These are phyloP conservation scores for Trichophyton schoenleinii DNA, from an alignment of 2,329 filamentous ascomycete genomes.

Conservation along the genomic window DNA sequence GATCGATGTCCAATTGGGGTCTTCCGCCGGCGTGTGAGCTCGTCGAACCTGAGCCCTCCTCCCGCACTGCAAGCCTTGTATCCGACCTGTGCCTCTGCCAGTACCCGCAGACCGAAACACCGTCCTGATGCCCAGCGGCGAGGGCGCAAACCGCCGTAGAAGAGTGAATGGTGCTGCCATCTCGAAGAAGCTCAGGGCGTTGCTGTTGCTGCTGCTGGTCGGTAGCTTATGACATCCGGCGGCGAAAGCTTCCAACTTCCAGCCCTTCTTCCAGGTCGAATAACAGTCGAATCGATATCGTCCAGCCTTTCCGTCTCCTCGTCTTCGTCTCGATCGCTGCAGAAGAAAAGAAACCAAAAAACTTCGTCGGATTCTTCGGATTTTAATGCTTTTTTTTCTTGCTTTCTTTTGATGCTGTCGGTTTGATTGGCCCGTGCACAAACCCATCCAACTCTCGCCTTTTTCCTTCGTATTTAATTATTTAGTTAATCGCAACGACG, in stretches of 20 bases:
- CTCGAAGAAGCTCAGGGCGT: background rate
- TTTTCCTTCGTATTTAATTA: background rate
- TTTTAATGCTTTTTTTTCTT: background rate
- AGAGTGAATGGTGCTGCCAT: background rate
- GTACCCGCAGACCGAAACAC: background rate
- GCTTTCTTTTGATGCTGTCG: background rate
- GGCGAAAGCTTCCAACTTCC: background rate
- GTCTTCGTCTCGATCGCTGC: background rate
- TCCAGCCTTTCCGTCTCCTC: background rate
- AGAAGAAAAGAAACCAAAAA: background rate
- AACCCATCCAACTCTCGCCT: background rate
- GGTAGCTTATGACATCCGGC: background rate
- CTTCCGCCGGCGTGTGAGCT: slow-evolving; percentile 47
- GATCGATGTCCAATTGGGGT: slow-evolving; percentile 70
- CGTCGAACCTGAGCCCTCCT: slow-evolving; percentile 26
- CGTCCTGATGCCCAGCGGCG: background rate
- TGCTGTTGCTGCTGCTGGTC: no score
- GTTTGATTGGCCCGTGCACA: background rate
- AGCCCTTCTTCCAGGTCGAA: background rate
- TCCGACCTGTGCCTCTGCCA: background rate
- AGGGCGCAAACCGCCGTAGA: background rate
- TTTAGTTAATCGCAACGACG: background rate
- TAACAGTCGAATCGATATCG: no score
- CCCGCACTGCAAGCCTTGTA: slow-evolving; percentile 27
- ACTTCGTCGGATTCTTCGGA: background rate